Percentiles rank a stretch among this genome's conserved stretches.
Conservation (phyloP, 1,284 basidiomycete genomes). For the Cutaneotrichosporon mucoides region DNA sequence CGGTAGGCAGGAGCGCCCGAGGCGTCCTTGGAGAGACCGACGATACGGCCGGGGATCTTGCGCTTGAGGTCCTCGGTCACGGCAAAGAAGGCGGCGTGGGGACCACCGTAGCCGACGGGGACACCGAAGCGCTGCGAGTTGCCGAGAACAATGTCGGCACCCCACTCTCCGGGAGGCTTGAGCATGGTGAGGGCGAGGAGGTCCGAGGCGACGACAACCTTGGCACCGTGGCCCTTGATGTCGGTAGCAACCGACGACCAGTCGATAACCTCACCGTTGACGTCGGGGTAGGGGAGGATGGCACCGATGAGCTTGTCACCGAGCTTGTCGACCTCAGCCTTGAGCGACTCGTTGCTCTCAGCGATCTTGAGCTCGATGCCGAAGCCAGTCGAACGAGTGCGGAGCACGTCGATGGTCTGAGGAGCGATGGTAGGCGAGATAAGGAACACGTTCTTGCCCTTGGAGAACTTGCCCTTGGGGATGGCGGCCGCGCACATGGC, state of each 20-base stretch:
- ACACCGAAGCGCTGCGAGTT: constrained; percentile 92
- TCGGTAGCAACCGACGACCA: constrained; percentile 65
- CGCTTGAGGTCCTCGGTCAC: constrained; percentile 88
- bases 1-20: constrained; percentile 85
- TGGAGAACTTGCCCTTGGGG: constrained; percentile 51
- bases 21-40: constrained; percentile 82
- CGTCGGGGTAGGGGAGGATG: constrained; percentile 87
- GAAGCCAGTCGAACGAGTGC: constrained; percentile 83
- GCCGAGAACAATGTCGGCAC: constrained; percentile 91
- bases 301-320: constrained; percentile 69
- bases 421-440: constrained; percentile 77
- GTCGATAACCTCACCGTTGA: constrained; percentile 79
- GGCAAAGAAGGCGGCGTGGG: constrained; percentile 94
- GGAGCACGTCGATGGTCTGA: constrained; percentile 80
- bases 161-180: constrained; percentile 97
- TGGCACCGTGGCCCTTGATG: constrained; percentile 70
- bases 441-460: constrained; percentile 78
- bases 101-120: constrained; percentile 83
- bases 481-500: constrained; percentile 48
- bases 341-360: constrained; percentile 46
- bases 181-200: constrained; percentile 88
- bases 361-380: constrained; percentile 71
- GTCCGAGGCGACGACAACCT: constrained; percentile 85
- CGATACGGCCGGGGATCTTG: constrained; percentile 93
- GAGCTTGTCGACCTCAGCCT: constrained; percentile 57